Percentiles rank a stretch among this genome's conserved stretches.
Evolutionary conservation across 192 early-diverging fungal genomes (phyloP).

Genomic region (Coemansia sp.): DNA sequence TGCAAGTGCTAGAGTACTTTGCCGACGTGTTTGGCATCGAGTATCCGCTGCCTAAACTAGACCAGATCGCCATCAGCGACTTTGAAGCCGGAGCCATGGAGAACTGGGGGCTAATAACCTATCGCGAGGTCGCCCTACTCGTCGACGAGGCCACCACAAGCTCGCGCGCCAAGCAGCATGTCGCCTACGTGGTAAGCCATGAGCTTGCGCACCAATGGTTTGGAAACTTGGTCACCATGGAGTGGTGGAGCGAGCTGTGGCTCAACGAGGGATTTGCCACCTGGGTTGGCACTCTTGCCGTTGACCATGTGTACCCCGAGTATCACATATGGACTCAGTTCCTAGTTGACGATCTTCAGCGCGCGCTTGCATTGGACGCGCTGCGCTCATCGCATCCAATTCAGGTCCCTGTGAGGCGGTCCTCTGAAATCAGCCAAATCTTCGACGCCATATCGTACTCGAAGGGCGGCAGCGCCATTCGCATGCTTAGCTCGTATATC

Average conservation of each 20-base stretch:
- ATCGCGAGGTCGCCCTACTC: constrained; percentile 79
- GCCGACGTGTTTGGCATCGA: constrained; percentile 81
- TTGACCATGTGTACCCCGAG: constrained; percentile 88
- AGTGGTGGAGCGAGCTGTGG: constrained; percentile 95
- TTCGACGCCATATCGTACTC: constrained; percentile 91
- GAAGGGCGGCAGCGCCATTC: constrained; percentile 92
- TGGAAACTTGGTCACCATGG: constrained; percentile 95
- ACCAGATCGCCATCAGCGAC: constrained; percentile 89
- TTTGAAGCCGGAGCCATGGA: constrained; percentile 93
- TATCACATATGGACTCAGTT: constrained; percentile 93
- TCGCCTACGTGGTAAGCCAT: constrained; percentile 90
- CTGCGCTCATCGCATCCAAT: constrained; percentile 90
- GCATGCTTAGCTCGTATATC: constrained; percentile 82
- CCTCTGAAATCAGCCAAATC: constrained; percentile 88
- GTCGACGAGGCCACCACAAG: constrained; percentile 77
- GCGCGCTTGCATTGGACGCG: constrained; percentile 76
- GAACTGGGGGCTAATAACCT: constrained; percentile 97
- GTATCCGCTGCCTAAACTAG: constrained; percentile 91
- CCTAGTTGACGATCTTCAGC: constrained; percentile 71
- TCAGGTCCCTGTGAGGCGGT: constrained; percentile 79
- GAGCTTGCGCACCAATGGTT: constrained; percentile 89
- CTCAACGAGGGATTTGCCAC: constrained; percentile 98
- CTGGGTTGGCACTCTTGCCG: constrained; percentile 87
- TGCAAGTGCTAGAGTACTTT: constrained; percentile 76
- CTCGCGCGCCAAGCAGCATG: constrained; percentile 72